Conservation (phyloP, 495 filamentous ascomycete genomes). For the Penicillium macrosclerotiorum region DNA sequence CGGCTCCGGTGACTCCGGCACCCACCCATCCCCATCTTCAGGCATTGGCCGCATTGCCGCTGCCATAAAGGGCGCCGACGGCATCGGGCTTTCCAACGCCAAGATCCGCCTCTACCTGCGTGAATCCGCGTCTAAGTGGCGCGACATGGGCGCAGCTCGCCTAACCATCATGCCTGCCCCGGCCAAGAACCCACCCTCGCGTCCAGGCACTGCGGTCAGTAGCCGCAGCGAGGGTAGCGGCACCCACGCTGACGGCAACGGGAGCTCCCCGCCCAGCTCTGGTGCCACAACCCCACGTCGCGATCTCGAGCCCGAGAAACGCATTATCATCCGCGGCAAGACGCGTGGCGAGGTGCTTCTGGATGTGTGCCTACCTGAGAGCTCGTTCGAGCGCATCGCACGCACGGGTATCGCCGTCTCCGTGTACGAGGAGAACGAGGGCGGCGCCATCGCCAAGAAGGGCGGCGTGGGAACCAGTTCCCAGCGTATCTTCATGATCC, state of each 20-base stretch:
- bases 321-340: constrained; percentile 72
- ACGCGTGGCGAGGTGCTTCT: constrained; percentile 66
- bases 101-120: constrained; percentile 81
- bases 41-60: constrained; percentile 57
- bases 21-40: constrained; percentile 45
- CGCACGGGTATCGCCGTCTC: constrained; percentile 81
- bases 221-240: constrained; percentile 23
- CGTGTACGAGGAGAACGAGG: constrained; percentile 78
- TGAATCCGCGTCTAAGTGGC: constrained; percentile 76
- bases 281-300: constrained; percentile 38
- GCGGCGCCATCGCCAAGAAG: constrained; percentile 61
- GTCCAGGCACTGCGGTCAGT: constrained; percentile 32
- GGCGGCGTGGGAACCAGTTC: constrained; percentile 70
- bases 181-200: constrained; percentile 42
- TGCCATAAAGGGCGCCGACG: constrained; percentile 47
- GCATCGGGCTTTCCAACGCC: constrained; percentile 67
- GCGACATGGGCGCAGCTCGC: constrained; percentile 81
- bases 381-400: constrained; percentile 79
- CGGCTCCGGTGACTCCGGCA: constrained; percentile 50
- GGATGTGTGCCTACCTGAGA: constrained; percentile 80
- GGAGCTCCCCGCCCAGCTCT: constrained; percentile 28
- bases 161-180: constrained; percentile 76
- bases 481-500: constrained; percentile 80
- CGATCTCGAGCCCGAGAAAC: constrained; percentile 60
- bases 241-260: constrained; percentile 12